phyloP scores from a whole-genome alignment of 257 asterid species.

The Solanum bulbocastanum region DNA sequence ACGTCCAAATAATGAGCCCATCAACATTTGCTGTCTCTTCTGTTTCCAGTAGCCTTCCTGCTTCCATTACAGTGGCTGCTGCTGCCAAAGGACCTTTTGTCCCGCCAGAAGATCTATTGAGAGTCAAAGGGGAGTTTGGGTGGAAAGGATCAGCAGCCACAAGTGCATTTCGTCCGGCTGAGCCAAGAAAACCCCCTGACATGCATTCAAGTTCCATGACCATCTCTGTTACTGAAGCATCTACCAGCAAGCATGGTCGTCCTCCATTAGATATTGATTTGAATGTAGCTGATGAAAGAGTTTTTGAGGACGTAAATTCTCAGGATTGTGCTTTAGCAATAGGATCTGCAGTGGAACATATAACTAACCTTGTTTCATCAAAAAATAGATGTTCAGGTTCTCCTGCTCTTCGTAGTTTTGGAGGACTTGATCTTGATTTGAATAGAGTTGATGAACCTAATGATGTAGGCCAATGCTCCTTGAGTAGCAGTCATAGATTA shows the following conservation, averaged over 20 bases:
- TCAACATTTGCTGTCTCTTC: conserved; percentile 20
- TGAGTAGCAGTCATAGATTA: conserved; percentile 13
- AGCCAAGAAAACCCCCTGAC: conserved; percentile 32
- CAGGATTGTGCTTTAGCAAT: conserved; percentile 18
- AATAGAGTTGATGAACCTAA: conserved; percentile 33
- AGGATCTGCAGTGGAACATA: conserved; percentile 3
- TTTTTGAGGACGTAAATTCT: conserved; percentile 30
- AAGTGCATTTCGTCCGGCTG: conserved; percentile 54
- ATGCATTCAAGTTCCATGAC: conserved; percentile 7
- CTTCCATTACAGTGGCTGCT: conserved; percentile 32
- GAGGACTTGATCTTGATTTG: conserved; percentile 40
- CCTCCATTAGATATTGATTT: conserved; percentile 36
- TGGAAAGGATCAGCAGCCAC: conserved; percentile 61
- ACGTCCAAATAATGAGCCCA: conserved; percentile 24
- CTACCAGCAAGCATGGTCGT: conserved; percentile 35
- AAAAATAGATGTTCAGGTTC: conserved; percentile 14
- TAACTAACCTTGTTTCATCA: conserved; percentile 8
- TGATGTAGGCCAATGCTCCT: conserved; percentile 22
- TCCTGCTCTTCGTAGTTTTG: conserved; percentile 15
- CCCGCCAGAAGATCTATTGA: conserved; percentile 37
- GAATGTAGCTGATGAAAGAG: conserved; percentile 42
- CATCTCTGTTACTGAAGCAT: conserved; percentile 20
- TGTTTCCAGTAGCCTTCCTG: conserved; percentile 13
- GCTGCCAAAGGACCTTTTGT: conserved; percentile 40
- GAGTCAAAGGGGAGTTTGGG: conserved; percentile 33